Percentiles rank a stretch among this genome's conserved stretches.
phyloP scores from a whole-genome alignment of 2,329 filamentous ascomycete genomes.

The Alternaria atra region DNA sequence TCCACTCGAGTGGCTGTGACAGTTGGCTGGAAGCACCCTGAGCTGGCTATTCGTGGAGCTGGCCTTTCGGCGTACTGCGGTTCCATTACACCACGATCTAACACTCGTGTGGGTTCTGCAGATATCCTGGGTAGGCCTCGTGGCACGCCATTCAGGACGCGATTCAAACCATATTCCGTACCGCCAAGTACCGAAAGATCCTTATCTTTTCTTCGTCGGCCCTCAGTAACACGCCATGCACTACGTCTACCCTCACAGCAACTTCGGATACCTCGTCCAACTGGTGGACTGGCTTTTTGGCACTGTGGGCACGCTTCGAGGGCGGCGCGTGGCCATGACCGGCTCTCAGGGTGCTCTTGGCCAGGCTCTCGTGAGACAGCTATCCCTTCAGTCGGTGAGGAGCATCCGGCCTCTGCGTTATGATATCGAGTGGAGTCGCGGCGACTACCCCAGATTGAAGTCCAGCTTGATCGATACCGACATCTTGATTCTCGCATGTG shows the following conservation, averaged over 20 bases:
- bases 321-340: no score
- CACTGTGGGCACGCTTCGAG: background rate
- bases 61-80: background rate
- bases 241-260: background rate
- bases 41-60: background rate
- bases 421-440: background rate
- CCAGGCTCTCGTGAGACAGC: no score
- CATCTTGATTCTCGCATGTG: background rate
- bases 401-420: no score
- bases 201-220: background rate
- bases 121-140: background rate
- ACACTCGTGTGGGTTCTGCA: background rate
- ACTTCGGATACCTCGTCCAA: background rate
- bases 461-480: background rate
- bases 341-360: no score
- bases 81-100: background rate
- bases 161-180: background rate
- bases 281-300: background rate
- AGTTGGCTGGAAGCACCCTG: background rate
- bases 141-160: background rate
- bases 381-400: no score
- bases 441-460: background rate
- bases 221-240: background rate
- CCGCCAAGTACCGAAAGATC: background rate
- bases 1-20: background rate